These are phyloP conservation scores for Phytophthora boehmeriae DNA, from an alignment of 352 stramenopile species.

Conservation along the genomic window DNA sequence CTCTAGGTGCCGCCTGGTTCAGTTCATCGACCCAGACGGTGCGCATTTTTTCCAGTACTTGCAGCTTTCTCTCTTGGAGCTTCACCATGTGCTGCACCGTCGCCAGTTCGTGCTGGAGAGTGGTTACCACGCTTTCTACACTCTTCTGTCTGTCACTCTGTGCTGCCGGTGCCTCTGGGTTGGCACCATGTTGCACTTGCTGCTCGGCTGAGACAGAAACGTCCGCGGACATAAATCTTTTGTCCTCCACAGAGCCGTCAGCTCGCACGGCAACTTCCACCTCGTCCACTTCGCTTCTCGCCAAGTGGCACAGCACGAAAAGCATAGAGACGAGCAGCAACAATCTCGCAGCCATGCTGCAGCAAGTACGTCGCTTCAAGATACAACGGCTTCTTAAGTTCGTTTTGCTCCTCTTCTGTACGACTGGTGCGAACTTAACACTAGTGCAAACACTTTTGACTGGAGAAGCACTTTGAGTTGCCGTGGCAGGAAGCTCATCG, in stretches of 20 bases:
- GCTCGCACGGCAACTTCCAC: conserved; percentile 23
- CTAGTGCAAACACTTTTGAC: too few relatives aligned
- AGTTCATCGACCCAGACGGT: conserved; percentile 16
- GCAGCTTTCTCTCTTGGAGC: conserved; percentile 49
- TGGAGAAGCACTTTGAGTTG: too few relatives aligned
- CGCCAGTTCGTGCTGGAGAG: conserved; percentile 36
- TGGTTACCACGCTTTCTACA: conserved; percentile 5
- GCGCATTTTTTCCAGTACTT: conserved; percentile 37
- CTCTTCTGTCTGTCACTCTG: not conserved
- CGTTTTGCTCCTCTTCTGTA: too few relatives aligned
- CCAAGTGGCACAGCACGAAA: not conserved
- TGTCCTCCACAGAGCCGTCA: conserved; percentile 16
- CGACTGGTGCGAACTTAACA: too few relatives aligned
- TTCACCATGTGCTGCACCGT: conserved; percentile 47
- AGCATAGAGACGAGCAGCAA: not conserved
- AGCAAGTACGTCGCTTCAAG: conserved; percentile 20
- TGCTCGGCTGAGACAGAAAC: not conserved
- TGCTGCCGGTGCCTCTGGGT: not conserved
- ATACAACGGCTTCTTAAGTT: conserved; percentile 7
- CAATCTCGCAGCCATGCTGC: not conserved
- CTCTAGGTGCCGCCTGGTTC: not conserved
- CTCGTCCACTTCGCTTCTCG: not conserved
- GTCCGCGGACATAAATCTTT: not conserved
- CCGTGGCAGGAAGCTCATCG: too few relatives aligned
- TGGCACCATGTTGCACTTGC: not conserved